Base-by-base conservation (phyloP, 1,284 basidiomycete species). In the Phaffia rhodozyma region DNA sequence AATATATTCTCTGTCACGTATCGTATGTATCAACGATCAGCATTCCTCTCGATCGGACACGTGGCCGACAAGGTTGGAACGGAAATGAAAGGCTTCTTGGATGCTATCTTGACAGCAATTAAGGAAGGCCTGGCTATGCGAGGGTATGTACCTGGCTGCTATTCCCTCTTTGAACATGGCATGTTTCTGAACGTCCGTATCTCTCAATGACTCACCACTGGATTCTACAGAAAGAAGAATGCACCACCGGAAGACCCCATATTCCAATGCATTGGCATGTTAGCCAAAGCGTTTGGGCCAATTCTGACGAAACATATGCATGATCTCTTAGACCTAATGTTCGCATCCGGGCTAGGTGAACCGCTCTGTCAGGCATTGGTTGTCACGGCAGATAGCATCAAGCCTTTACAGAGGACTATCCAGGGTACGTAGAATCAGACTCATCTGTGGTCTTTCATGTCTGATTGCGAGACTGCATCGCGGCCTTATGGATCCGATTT, bases 241-340 rank as follows among this genome's bases (percentile, higher is more conserved):
- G 89, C 90, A 2, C 88, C 89, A 5, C 86, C 88, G 20, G 94
- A 97, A 76, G 91, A 91, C 67, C 89, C 94, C 0, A 93, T 98
- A 68, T 98, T 99, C 73, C 90, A 97, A 78, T 98, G 96, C 75
- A 84, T 98, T 58, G 91, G 91, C 47, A 93, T 97, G 89, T 80
- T 98, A 59, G 92, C 93, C 1, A 84, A 86, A 0, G 91, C 96
- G 5, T 92, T 99, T 49, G 96, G 96, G 0, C 92, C 93, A 1
- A 94, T 93, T 72, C 79, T 99, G 60, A 97, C 96, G 0, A 91
- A 93, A 72, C 82, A 96, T 65, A 81, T 98, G 70, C 96, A 97
- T 75, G 96, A 98, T 72, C 86, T 97, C 69, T 83, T 99, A 43
- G 92, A 97, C 73, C 80, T 97, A 58, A 98, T 98, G 89, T 91